These are phyloP conservation scores for Candida palmyrensis DNA, from an alignment of 805 yeast species.

Conservation along the genomic window DNA sequence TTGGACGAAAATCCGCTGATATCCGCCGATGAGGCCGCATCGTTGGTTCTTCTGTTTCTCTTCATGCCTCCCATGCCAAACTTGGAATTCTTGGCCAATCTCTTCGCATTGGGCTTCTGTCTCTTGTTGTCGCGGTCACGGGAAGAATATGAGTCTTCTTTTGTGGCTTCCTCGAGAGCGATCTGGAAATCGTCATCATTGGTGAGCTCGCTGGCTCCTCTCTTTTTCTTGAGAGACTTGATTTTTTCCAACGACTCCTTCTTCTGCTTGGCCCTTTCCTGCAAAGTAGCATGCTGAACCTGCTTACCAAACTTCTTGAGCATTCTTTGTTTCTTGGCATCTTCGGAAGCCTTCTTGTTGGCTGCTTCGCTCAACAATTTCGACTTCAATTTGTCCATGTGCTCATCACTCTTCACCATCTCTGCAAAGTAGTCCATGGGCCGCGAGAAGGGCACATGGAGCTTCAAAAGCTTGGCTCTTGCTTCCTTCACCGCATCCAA, in stretches of 20 bases:
- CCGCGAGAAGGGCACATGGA: constrained; percentile 83
- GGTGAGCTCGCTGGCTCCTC: constrained; percentile 67
- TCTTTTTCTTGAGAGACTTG: constrained; percentile 84
- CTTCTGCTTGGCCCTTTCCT: constrained; percentile 91
- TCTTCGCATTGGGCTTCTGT: constrained; percentile 55
- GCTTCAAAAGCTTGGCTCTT: constrained; percentile 56
- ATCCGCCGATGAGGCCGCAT: constrained; percentile 66
- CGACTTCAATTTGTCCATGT: constrained; percentile 88
- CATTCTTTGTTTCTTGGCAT: constrained; percentile 89
- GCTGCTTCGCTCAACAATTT: constrained; percentile 76
- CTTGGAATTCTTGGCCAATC: constrained; percentile 66
- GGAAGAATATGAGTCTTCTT: constrained; percentile 34
- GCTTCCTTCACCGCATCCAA: constrained; percentile 76
- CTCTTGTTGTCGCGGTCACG: constrained; percentile 41
- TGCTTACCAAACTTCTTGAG: constrained; percentile 97
- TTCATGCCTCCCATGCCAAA: constrained; percentile 79
- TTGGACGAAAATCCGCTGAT: constrained; percentile 50
- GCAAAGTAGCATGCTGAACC: constrained; percentile 89
- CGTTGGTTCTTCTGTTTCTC: constrained; percentile 67
- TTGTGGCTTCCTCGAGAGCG: constrained; percentile 89
- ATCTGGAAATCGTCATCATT: constrained; percentile 76
- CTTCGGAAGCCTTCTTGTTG: constrained; percentile 86
- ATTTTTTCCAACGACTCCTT: constrained; percentile 84
- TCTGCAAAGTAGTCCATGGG: constrained; percentile 97
- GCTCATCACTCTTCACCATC: constrained; percentile 97